Evolutionary conservation across 768 basidiomycete genomes (phyloP), one percentile per base, ranked within the genome.

Genomic region (Krasilnikovozyma curviuscula): DNA sequence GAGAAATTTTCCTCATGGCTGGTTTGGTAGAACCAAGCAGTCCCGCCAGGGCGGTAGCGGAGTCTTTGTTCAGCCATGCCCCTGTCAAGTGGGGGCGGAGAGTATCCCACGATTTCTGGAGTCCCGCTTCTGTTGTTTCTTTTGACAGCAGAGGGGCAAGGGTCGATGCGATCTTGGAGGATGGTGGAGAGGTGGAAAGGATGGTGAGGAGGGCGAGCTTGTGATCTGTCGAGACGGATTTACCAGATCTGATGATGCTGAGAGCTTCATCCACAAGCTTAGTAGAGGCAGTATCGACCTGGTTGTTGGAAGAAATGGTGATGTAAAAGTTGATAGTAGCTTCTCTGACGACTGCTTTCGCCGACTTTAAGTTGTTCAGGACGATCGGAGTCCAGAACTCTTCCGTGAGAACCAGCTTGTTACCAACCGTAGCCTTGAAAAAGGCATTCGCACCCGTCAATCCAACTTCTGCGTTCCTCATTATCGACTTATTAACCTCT

Each of bases 141-240:
- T 88, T 98, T 2, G 68, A 57, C 39, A 78, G 63, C 14, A 76
- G 59, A 0, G 66, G 57, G 2, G 70, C 64, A 10, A 73, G 61
- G 1, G 67, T 58, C 1, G 57, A 61, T 30, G 69, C 62, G n/a
- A 71, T 55, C 25, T 70, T 59, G 4, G 65, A 62, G 37, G 71
- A 57, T 3, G 28, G 19, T n/a, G n/a, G n/a, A n/a, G n/a, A n/a
- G n/a, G n/a, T n/a, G n/a, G n/a, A n/a, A 1, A 86, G 69, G 77
- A 97, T 84, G 1, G 74, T 71, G 65, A 84, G 89, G 8, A 97
- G 68, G 0, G 79, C 69, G 5, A 77, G 62, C 16, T 89, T 77
- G 61, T 97, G 86, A 48, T 91, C 91, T 2, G 81, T 73, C 1
- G 85, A 84, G 1, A 78, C 67, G 0, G 86, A 83, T 68, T 93